Evolutionary conservation across 2,329 filamentous ascomycete genomes (phyloP).

Genomic region (Purpureocillium takamizusanense): DNA sequence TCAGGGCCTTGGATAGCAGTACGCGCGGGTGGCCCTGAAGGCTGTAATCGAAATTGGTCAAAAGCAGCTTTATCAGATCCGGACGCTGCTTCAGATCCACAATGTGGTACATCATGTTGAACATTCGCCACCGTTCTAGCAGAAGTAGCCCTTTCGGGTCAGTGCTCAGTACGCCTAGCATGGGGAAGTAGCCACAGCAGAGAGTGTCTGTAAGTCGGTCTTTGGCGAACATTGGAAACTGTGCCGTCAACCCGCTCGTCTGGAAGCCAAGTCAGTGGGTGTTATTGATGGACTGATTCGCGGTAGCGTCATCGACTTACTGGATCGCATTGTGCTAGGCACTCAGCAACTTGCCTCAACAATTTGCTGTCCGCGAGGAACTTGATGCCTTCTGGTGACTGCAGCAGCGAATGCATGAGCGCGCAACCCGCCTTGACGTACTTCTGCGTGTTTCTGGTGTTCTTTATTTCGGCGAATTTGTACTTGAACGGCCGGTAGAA

Average conservation of each 20-base stretch:
- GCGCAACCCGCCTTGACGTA: conserved; percentile 88
- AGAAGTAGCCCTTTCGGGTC: conserved; percentile 78
- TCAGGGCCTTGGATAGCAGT: conserved; percentile 87
- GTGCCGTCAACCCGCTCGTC: conserved; percentile 67
- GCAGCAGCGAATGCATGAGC: conserved; percentile 75
- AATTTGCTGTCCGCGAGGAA: conserved; percentile 90
- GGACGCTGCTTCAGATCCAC: conserved; percentile 84
- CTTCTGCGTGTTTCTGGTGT: conserved; percentile 86
- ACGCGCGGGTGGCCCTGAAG: conserved; percentile 83
- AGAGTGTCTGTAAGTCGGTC: conserved; percentile 80
- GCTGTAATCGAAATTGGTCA: conserved; percentile 88
- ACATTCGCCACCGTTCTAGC: conserved; percentile 92
- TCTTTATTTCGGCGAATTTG: conserved; percentile 82
- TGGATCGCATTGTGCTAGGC: conserved; percentile 87
- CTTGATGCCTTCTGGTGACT: conserved; percentile 73
- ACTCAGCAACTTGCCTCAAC: conserved; percentile 88
- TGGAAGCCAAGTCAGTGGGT: conserved; percentile 19
- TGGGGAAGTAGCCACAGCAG: conserved; percentile 86
- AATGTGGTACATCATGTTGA: conserved; percentile 99
- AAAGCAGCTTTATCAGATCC: conserved; percentile 79
- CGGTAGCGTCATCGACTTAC: conserved; percentile 34
- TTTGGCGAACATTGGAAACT: conserved; percentile 79
- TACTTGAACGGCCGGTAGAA: conserved; percentile 98
- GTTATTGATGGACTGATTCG: conserved; percentile 9
- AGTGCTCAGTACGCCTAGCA: conserved; percentile 79